Evolutionary conservation across 2,329 filamentous ascomycete genomes (phyloP).

Genomic region (Aspergillus sergii): DNA sequence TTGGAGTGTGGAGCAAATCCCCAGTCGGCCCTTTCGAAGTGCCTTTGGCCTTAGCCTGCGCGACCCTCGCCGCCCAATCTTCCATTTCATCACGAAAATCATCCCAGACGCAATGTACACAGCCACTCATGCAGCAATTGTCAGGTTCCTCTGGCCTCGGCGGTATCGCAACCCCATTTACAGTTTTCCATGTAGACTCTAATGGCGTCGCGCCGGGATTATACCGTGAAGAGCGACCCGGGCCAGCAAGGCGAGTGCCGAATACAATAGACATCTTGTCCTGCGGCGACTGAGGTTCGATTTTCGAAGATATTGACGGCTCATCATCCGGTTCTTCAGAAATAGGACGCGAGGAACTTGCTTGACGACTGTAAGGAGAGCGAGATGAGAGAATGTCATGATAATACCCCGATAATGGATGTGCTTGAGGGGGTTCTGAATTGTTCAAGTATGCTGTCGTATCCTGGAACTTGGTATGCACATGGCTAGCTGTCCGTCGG

Average conservation of each 20-base stretch:
- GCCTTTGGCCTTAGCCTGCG: conserved; percentile 58
- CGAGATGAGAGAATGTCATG: conserved; percentile 42
- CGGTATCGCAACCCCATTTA: conserved; percentile 82
- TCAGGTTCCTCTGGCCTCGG: conserved; percentile 87
- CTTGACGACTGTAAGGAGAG: conserved; percentile 26
- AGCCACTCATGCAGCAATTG: conserved; percentile 99
- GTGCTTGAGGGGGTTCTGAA: conserved; percentile 33
- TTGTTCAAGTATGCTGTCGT: conserved; percentile 8
- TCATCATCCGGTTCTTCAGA: conserved; percentile 20
- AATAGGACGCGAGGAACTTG: conserved; percentile 21
- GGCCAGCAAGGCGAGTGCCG: conserved; percentile 74
- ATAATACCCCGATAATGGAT: conserved; percentile 49
- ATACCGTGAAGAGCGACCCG: conserved; percentile 63
- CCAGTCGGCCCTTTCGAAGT: conserved; percentile 26
- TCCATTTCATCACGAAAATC: conserved; percentile 88
- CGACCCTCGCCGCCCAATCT: conserved; percentile 72
- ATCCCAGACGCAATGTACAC: conserved; percentile 97
- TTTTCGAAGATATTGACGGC: conserved; percentile 17
- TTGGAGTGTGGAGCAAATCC: conserved; percentile 35
- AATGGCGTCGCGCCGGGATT: conserved; percentile 58
- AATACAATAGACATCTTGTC: conserved; percentile 72
- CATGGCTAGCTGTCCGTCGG: conserved; percentile 24
- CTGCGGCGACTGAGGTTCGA: conserved; percentile 34
- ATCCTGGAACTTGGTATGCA: conserved; percentile 17
- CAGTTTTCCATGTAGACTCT: conserved; percentile 57